Evolutionary conservation across 805 yeast species (phyloP), one percentile per base, ranked within the genome.

Genomic region (Lachancea thermotolerans): DNA sequence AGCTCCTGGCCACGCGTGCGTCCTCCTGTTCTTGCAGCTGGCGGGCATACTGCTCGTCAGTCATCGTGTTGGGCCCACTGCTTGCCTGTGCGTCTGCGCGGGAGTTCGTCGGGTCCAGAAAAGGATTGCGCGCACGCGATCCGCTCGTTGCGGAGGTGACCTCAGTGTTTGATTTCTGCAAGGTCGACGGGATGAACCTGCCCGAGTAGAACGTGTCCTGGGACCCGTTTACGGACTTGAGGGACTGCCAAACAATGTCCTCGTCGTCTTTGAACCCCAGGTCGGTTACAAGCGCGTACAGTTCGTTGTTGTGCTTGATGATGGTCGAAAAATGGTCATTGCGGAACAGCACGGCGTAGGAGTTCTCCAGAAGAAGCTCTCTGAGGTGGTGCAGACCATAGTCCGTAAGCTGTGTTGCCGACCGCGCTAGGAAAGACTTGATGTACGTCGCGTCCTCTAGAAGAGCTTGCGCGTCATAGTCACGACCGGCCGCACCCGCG

Each of bases 311-410:
- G 14, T 60, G 63, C 56, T 81, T 81, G 46, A 64, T 75, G 10
- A 90, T 59, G 0, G 96, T 87, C 51, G 76, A 76, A 64, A 86
- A 91, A 62, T 89, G 96, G 62, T 93, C 90, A 64, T 93, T 91
- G 57, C 97, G 74, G 68, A 90, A 93, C 49, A 91, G 75, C 0
- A 91, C 79, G 1, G 81, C 77, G 45, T 81, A 71, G 6, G 81
- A 74, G 35, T 80, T 80, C 12, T 73, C 71, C 1, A 63, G 58
- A 25, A 86, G 59, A 3, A 70, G 56, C 5, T 65, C 60, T 48
- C 68, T 67, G 49, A 85, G 60, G 42, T 67, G 66, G 1, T 59
- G 46, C 11, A 85, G 60, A 0, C 99, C 99, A 39, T 69, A 65
- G 0, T 67, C 68, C 0, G 98, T 87, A 55, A 90, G 66, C 58